Evolutionary conservation across 768 basidiomycete genomes (phyloP), one percentile per base, ranked within the genome.

Genomic region (Suillus fuscotomentosus): DNA sequence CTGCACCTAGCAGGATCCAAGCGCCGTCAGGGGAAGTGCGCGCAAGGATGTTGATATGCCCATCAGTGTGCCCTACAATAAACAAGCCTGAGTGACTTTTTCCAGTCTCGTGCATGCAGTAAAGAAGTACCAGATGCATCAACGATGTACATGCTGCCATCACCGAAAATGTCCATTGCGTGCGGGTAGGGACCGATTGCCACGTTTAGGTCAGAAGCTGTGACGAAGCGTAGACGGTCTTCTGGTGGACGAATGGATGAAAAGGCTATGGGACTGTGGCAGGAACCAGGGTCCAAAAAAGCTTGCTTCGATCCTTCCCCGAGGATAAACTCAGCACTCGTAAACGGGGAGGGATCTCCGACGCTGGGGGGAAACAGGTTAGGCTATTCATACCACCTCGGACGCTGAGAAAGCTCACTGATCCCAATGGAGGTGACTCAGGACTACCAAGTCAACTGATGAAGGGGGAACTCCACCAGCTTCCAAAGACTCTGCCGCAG

Each of bases 351-450:
- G 10, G 78, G 71, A 66, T 86, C 75, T 7, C 85, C 85, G 54
- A 80, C 73, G 70, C 75, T 72, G 69, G 84, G 82, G 64, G 77
- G 84, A 68, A 85, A 14, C n/a, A 17, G 8, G 22, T 24, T 82
- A 77, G 17, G 69, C 68, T 2, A 82, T 79, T 10, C 71, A 70
- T 6, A 80, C 24, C 0, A 83, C 81, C 39, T 85, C 84, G 60
- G 79, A 79, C 11, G 56, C 69, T 22, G 76, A 10, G 82, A 80
- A 34, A 34, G 81, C 81, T 8, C 43, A 70, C 67, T 76, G 72
- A 69, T 86, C 84, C 67, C 79, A 86, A 69, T 87, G 85, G 51
- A 80, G 68, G 68, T 86, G 86, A 15, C 81, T 83, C 22, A 84
- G 61, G 41, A 80, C 77, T 41, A 85, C 77, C 15, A 75, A 74